Evolutionary conservation across 768 basidiomycete genomes (phyloP), one percentile per base, ranked within the genome.

Genomic region (Dentipellis sp.): DNA sequence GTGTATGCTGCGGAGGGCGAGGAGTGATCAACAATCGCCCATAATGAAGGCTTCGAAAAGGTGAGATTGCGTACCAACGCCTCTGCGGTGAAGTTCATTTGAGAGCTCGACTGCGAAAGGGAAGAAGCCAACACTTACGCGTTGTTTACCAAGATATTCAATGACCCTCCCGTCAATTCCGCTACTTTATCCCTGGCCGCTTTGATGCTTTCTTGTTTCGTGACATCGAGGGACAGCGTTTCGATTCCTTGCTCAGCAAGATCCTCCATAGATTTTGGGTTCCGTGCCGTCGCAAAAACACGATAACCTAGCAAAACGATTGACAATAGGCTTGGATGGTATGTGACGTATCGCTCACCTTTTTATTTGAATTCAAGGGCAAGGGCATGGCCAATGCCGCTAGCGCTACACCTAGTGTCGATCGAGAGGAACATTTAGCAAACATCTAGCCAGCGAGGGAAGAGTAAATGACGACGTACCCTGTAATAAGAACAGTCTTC

Each of bases 91-190:
- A 29, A 29, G 29, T 29, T 29, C 29, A 29, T 29, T 29, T 6
- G 29, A n/a, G 29, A 16, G 37, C 1, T 58, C 29, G 17, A 22
- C 8, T 12, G 5, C n/a, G 1, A 16, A 4, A 1, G 52, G 7
- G 34, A n/a, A 14, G n/a, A 19, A 19, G 19, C 46, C 46, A 42
- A 51, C 5, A 58, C 60, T 47, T 42, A 67, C 66, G 66, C 65
- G 51, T 67, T 67, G 50, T 64, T 71, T 7, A 69, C 65, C 12
- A 69, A 58, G 14, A 71, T 63, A 49, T 71, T 67, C 7, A 71
- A 63, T 37, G 39, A 58, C n/a, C 69, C 69, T 3, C 61, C 62
- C 14, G 66, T 67, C 53, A 58, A 17, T 14, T 47, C 55, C 11
- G 56, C 51, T n/a, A 69, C 55, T 9, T 54, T 29, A 12, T 57